Evolutionary conservation across 2,329 filamentous ascomycete species (phyloP), one percentile per base, ranked within the genome.

Genomic region (Aspergillus vadensis): DNA sequence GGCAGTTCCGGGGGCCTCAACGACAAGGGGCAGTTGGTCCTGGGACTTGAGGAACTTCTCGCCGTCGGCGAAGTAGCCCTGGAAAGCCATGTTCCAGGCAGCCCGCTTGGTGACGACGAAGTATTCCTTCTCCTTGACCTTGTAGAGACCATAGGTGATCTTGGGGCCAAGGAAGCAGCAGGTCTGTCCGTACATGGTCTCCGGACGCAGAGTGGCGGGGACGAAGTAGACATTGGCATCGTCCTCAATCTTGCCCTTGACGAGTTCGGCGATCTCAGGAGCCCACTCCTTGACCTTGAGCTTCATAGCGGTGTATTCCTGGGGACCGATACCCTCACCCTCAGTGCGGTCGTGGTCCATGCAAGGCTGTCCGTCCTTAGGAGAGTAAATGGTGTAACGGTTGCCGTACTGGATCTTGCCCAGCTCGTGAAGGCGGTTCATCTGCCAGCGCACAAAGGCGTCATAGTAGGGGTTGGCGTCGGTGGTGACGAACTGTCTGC

Each of bases 111-210:
- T 96, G 65, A 92, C 84, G 62, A 98, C 83, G 72, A 88, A 95
- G 79, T 92, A 97, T 68, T 96, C 90, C 65, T 87, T 89, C 64
- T 90, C 85, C 21, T 85, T 85, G 58, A 87, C 86, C 77, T 91
- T 91, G 83, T 91, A 97, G 64, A 99, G 80, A 54, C 94, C 94
- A 72, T 99, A 99, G 48, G 83, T 86, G 71, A 98, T 90, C 73
- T 90, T 91, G 9, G 95, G 94, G 3, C 92, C 91, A 51, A 99
- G 91, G 69, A 98, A 99, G 76, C 93, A 97, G 80, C 91, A 96
- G 4, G 88, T 96, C 78, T 98, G 95, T 43, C 96, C 96, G 74
- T 98, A 99, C 94, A 99, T 98, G 38, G 95, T 99, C 82, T 99
- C 95, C 2, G 95, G 92, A 63, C 95, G 86, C 63, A 99, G 85